Base-by-base conservation (phyloP, 2,329 filamentous ascomycete genomes). In the Pseudogymnoascus sp. region DNA sequence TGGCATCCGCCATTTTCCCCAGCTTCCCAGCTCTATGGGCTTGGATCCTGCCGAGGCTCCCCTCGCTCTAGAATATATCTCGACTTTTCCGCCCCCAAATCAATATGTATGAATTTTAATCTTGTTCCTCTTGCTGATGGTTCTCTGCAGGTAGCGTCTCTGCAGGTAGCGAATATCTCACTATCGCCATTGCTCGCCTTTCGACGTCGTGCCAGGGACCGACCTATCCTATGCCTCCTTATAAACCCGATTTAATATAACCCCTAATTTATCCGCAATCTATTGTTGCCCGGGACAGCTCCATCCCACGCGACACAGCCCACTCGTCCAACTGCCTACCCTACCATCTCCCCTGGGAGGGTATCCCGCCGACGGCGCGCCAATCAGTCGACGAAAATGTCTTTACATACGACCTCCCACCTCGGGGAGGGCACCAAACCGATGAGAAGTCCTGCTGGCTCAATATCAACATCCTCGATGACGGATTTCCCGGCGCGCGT, bases 271-370 rank as follows among this genome's bases (percentile, higher is more conserved):
- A 61, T 10, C 37, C 57, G 57, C 57, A 61, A 61, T 61, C n/a
- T 61, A 61, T 41, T 23, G 19, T 61, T 61, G 21, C 21, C 57
- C 34, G 57, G 57, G 19, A 41, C 37, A 61, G 57, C 57, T 37
- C 21, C 11, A 34, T 61, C 34, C 57, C 57, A 61, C 57, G 57
- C 57, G 57, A 41, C 57, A 61, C 57, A 39, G 23, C 37, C 57
- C 34, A 36, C 31, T 37, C 16, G 57, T 37, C 57, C 57, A 54
- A 31, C 48, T n/a, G 45, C 28, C 45, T 16, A 54, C 45, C 23
- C 25, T 54, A 28, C 48, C 48, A 14, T 54, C 48, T 54, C 25
- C 48, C 25, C n/a, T 19, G 23, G 25, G 48, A 31, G 48, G 48
- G 48, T 31, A 54, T 31, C 48, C 25, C 25, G 25, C 25, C 48